Evolutionary conservation across 495 filamentous ascomycete genomes (phyloP).

Genomic region (Penicillium turbatum): DNA sequence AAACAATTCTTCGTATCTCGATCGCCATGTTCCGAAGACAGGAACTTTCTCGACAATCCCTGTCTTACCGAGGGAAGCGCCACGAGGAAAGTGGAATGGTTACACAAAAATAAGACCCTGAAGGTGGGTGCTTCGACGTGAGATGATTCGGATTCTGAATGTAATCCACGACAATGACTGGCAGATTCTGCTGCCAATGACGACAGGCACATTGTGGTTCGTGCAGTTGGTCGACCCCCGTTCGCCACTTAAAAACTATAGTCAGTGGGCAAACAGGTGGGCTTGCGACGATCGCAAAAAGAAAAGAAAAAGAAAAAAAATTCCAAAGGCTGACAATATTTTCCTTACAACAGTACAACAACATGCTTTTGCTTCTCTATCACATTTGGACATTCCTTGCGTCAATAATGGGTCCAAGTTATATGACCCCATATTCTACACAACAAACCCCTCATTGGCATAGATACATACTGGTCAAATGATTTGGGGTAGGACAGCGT

Average conservation of each 20-base stretch:
- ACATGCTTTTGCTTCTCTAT: not conserved
- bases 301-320: not conserved
- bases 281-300: slow-evolving; percentile 19
- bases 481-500: not conserved
- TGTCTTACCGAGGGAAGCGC: not conserved
- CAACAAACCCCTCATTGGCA: not conserved
- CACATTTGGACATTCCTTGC: not conserved
- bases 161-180: slow-evolving; percentile 17
- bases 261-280: slow-evolving; percentile 29
- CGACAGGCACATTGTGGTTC: slow-evolving; percentile 11
- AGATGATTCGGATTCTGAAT: slow-evolving; percentile 22
- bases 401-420: not conserved
- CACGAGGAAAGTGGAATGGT: not conserved
- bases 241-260: slow-evolving; percentile 13
- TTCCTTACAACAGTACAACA: not conserved
- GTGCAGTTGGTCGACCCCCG: slow-evolving; percentile 16
- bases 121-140: slow-evolving; percentile 1
- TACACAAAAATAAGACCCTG: slow-evolving; percentile 13
- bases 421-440: not conserved
- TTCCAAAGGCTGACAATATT: not conserved
- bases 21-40: not conserved
- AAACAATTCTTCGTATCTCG: not conserved
- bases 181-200: slow-evolving; percentile 17
- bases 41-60: not conserved
- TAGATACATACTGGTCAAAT: not conserved